Percentiles rank a stretch among this genome's conserved stretches.
Evolutionary conservation across 2,329 filamentous ascomycete species (phyloP).

Genomic region (Dothiorella sarmentorum): DNA sequence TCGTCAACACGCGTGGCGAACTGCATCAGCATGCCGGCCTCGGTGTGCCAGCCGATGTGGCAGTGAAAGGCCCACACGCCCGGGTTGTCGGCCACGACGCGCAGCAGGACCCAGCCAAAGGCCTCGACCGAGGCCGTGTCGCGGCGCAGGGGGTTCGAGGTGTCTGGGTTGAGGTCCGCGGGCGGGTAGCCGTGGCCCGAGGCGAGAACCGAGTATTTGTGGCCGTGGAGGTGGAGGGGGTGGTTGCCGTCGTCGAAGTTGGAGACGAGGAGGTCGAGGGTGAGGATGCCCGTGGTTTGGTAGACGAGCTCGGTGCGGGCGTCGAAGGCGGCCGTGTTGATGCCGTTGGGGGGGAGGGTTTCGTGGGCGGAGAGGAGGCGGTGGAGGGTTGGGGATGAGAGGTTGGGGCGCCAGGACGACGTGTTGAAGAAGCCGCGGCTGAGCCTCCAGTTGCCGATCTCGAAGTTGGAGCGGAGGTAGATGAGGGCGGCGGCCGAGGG

Average conservation of each 20-base stretch:
- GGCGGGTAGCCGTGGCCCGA: constrained; percentile 28
- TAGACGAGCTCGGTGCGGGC: constrained; percentile 31
- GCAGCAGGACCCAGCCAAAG: constrained; percentile 63
- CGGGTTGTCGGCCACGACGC: constrained; percentile 60
- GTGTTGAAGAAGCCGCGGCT: constrained; percentile 58
- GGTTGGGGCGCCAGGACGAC: constrained; percentile 52
- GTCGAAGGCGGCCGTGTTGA: constrained; percentile 31
- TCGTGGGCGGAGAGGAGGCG: constrained; percentile 48
- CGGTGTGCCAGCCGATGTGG: constrained; percentile 64
- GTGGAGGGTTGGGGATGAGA: constrained; percentile 49
- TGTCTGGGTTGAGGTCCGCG: constrained; percentile 26
- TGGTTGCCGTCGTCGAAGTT: constrained; percentile 40
- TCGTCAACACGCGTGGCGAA: constrained; percentile 50
- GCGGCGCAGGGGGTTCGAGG: constrained; percentile 52
- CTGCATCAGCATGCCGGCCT: constrained; percentile 51
- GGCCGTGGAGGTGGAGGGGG: constrained; percentile 52
- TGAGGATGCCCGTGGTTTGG: constrained; percentile 35
- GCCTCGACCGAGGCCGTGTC: constrained; percentile 66
- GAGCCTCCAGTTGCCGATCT: constrained; percentile 57
- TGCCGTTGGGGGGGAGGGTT: constrained; percentile 5
- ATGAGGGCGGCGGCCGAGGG: constrained; percentile 51
- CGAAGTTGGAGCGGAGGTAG: constrained; percentile 56
- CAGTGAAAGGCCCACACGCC: constrained; percentile 65
- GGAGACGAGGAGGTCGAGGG: constrained; percentile 36
- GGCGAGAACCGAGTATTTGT: constrained; percentile 64